Evolutionary conservation across 1,139 yeast genomes (phyloP), one percentile per base, ranked within the genome.

Genomic region (Taphrina communis): DNA sequence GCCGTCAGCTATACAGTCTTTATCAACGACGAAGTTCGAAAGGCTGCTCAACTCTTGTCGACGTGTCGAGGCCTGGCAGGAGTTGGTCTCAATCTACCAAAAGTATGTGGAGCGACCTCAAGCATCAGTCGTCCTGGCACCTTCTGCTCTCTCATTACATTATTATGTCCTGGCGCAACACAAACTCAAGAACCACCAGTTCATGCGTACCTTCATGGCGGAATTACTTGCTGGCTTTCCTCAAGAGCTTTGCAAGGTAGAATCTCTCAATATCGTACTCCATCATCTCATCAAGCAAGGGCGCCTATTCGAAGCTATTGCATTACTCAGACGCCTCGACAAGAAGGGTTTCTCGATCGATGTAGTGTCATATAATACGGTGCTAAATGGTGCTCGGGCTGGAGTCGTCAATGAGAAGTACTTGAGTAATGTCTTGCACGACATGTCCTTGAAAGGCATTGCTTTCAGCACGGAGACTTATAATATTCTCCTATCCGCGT

Each of bases 281-380:
- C 51, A 58, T 9, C 35, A 58, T 36, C 6, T 31, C 6, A 19
- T 58, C 41, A 31, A 14, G 14, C 17, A 19, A 25, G 52, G 52
- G 17, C 38, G 31, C 2, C 6, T 35, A 9, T 12, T 25, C 6
- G 39, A 11, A 7, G 39, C 53, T 19, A 7, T 31, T 41, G 14
- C 21, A 11, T 14, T 58, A 21, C 42, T 58, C n/a, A 25, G 11
- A 12, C 5, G 12, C 11, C 53, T 58, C 2, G 35, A 46, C 11
- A n/a, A 8, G 19, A 14, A 12, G 21, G 42, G 42, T 6, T 58
- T 14, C 25, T 21, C 42, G 11, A 42, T 58, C 21, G 62, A 58
- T 46, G 31, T 44, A 5, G 42, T 58, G 1, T 58, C 62, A 5
- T 58, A 58, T 39, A 58, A 58, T n/a, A 58, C 62, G 6, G 53